phyloP scores from a whole-genome alignment of 805 yeast genomes.

The Candida adriatica region DNA sequence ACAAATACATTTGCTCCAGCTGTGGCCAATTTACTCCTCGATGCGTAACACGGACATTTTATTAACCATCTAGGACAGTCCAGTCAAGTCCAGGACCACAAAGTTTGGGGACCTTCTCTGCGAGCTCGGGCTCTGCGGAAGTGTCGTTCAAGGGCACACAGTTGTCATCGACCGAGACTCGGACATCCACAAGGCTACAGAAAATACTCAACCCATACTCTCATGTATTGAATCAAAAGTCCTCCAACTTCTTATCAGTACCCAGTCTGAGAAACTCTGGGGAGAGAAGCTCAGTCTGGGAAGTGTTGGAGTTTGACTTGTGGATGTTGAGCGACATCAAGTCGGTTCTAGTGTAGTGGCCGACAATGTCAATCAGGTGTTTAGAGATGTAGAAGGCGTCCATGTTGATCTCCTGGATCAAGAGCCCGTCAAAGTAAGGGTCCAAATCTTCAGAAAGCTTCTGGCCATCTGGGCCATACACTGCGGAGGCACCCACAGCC shows the following conservation, averaged over 20 bases:
- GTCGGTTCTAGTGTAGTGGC: constrained; percentile 18
- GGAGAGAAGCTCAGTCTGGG: not conserved
- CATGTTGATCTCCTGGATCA: constrained; percentile 6
- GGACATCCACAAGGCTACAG: no score
- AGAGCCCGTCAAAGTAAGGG: not conserved
- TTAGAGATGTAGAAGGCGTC: constrained; percentile 12
- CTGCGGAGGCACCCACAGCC: not conserved
- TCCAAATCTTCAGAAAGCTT: not conserved
- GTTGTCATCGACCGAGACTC: no score
- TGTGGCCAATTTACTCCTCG: no score
- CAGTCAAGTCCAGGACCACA: no score
- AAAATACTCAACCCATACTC: no score
- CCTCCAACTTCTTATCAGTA: not conserved
- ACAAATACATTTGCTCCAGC: no score
- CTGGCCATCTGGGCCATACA: constrained; percentile 3
- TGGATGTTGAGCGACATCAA: constrained; percentile 2
- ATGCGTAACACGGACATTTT: no score
- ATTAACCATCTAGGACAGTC: no score
- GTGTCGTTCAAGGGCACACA: no score
- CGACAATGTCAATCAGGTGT: constrained; percentile 18
- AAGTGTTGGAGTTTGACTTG: not conserved
- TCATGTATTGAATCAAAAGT: no score
- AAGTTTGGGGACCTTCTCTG: no score
- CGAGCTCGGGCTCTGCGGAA: no score
- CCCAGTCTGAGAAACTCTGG: not conserved